Evolutionary conservation across 345 rosid genomes (phyloP).

Genomic region (Populus deltoides): DNA sequence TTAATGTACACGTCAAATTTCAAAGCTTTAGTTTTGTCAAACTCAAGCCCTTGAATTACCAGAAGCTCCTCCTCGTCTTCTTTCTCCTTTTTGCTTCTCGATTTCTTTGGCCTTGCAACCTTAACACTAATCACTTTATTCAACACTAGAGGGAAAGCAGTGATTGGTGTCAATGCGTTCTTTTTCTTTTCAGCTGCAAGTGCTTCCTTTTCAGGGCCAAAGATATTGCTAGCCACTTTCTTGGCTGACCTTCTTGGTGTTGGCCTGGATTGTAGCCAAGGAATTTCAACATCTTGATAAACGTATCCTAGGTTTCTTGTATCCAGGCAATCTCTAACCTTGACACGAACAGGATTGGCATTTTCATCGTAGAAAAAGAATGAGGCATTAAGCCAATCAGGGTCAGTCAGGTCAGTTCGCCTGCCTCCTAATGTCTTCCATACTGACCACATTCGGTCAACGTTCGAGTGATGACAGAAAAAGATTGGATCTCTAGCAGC

Average conservation of each 20-base stretch:
- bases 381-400: constrained; percentile 52
- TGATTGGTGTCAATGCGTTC: not conserved
- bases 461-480: constrained; percentile 52
- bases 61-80: constrained; percentile 55
- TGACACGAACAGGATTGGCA: constrained; percentile 50
- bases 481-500: constrained; percentile 63
- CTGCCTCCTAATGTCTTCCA: constrained; percentile 60
- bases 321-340: constrained; percentile 51
- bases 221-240: constrained; percentile 15
- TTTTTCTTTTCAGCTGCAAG: constrained; percentile 31
- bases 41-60: constrained; percentile 41
- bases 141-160: constrained; percentile 35
- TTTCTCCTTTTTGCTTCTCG: constrained; percentile 47
- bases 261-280: constrained; percentile 52
- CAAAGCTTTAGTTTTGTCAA: constrained; percentile 30
- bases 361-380: constrained; percentile 65
- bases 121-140: constrained; percentile 26
- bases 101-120: constrained; percentile 48
- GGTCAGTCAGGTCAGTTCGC: constrained; percentile 39
- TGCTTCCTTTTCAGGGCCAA: constrained; percentile 17
- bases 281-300: constrained; percentile 51
- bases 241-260: constrained; percentile 35
- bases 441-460: constrained; percentile 58
- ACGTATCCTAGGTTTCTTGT: constrained; percentile 30
- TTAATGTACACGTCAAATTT: constrained; percentile 52